Evolutionary conservation across 768 basidiomycete species (phyloP), one percentile per base, ranked within the genome.

Genomic region (Pleurotus platypus): DNA sequence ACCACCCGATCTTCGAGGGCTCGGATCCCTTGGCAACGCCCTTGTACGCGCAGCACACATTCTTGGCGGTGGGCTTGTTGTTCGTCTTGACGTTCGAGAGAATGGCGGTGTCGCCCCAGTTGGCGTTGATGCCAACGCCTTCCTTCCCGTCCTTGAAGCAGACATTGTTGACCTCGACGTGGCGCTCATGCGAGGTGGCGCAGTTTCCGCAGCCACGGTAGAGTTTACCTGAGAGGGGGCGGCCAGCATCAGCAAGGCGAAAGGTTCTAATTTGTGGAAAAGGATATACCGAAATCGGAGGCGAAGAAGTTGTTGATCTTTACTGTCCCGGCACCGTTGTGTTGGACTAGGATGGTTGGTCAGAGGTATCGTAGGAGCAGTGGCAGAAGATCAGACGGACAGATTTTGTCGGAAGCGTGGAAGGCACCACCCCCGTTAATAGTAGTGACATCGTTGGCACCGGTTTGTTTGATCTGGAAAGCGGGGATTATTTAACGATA

Each of bases 151-250:
- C 49, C 3, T 61, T 55, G 24, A 67, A 46, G 37, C 66, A 69
- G 26, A 67, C 67, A 43, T 69, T 69, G 57, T 61, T 63, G 27
- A 69, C 43, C 5, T 61, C 61, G n/a, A 69, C 67, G 45, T 67
- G 63, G 11, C 67, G 66, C 40, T 61, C 61, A 38, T 63, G 61
- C 26, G 56, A 57, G 37, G 63, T 62, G 3, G 60, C 64, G 37
- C 68, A 69, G 48, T 69, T 67, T 48, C 68, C 68, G 30, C 68
- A 69, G 26, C 61, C 59, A 56, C 68, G 66, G 53, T 69, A 69
- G 4, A 69, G 59, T 61, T 69, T 67, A 18, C 66, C 67, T 67
- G 8, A 13, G 24, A 5, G 7, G 30, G 49, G 12, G 22, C 15
- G 15, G 35, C 12, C 7, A 16, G 22, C n/a, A 24, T 24, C 24